Evolutionary conservation across 768 basidiomycete genomes (phyloP), one percentile per base, ranked within the genome.

Genomic region (Mycena vulgaris): DNA sequence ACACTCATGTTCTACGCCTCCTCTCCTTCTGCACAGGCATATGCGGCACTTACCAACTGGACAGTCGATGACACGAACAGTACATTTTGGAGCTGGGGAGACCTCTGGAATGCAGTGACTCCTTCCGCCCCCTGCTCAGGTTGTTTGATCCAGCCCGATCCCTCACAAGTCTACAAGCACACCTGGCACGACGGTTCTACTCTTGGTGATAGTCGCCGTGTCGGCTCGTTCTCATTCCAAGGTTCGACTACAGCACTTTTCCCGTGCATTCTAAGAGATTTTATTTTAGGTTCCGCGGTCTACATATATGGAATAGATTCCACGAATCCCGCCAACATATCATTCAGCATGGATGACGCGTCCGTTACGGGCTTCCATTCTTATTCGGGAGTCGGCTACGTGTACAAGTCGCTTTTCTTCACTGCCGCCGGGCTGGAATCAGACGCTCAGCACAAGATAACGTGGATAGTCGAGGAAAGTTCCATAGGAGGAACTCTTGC

Each of bases 391-490:
- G 8, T 5, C 2, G 56, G 35, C 3, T 49, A 25, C 19, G 37
- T 49, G 27, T 66, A 58, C 55, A 58, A 66, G 13, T 57, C 57
- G 30, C 47, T 66, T 3, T 66, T 66, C 25, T 66, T 66, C 65
- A 30, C 55, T n/a, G 47, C 65, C 45, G 40, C 45, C 27, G 25
- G 31, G 4, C 56, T 66, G 39, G 55, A 58, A 25, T 8, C 65
- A 23, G 49, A 11, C 9, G 56, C 33, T 19, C 17, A 47, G 14
- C 55, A 59, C 31, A 58, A 30, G 31, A 56, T 66, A n/a, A 66
- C 21, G 14, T 66, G 64, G 64, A 25, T 57, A 19, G 8, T 45
- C n/a, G 35, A 63, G 33, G 1, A 31, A 17, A 27, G 35, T 30
- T 2, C 23, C 25, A 19, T 1, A 3, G 62, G 49, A 40, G 37